Percentiles rank a stretch among this genome's conserved stretches.
phyloP scores from a whole-genome alignment of 2,329 filamentous ascomycete genomes.

The Pseudogymnoascus sp. region DNA sequence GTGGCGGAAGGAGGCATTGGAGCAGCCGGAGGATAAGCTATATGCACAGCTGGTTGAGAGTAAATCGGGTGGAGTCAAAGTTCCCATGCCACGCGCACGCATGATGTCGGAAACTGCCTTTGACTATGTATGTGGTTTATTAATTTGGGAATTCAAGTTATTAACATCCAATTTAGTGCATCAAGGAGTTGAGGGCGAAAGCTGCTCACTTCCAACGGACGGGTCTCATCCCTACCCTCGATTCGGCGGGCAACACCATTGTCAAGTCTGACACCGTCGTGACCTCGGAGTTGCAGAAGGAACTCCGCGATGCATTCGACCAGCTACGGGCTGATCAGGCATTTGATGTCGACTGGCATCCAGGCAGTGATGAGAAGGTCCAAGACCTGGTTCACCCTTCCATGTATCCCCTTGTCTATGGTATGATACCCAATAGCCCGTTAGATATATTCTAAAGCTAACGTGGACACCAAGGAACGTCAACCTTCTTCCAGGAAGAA shows the following conservation, averaged over 20 bases:
- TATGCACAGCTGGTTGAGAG: slow-evolving; percentile 29
- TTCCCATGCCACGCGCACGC: neutral
- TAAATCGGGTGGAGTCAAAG: slow-evolving; percentile 11
- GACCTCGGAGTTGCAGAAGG: slow-evolving; percentile 30
- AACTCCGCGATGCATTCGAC: slow-evolving; percentile 36
- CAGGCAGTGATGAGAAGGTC: slow-evolving; percentile 45
- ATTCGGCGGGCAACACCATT: slow-evolving; percentile 25
- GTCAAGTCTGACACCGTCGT: slow-evolving; percentile 46
- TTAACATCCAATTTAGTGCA: slow-evolving; percentile 14
- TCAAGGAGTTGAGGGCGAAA: slow-evolving; percentile 22
- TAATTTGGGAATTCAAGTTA: neutral
- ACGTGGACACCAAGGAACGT: neutral
- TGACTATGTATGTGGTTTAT: slow-evolving; percentile 1
- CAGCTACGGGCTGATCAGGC: slow-evolving; percentile 44
- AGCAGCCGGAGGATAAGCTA: slow-evolving; percentile 22
- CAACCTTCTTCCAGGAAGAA: slow-evolving; percentile 15
- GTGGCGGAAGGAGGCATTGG: slow-evolving; percentile 23
- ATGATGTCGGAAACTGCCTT: neutral
- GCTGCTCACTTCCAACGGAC: slow-evolving; percentile 18
- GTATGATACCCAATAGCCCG: slow-evolving; percentile 20
- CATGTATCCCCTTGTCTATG: slow-evolving; percentile 51
- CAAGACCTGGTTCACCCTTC: slow-evolving; percentile 57
- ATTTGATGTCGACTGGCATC: slow-evolving; percentile 50
- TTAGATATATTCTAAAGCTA: neutral
- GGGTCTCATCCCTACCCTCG: neutral